These are phyloP conservation scores for Phaffomyces antillensis DNA, from an alignment of 805 yeast genomes.

Conservation along the genomic window DNA sequence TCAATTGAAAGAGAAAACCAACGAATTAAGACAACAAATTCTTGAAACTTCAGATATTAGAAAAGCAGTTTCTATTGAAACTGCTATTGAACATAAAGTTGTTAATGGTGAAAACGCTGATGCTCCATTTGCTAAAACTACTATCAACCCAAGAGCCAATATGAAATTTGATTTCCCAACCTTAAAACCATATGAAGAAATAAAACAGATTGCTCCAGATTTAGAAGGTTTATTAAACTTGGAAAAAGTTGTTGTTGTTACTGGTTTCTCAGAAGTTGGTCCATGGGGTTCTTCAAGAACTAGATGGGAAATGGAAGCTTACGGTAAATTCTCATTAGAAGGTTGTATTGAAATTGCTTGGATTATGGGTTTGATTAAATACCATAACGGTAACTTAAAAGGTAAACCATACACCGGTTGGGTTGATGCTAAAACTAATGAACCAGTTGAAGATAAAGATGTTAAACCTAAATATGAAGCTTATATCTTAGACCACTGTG, in stretches of 20 bases:
- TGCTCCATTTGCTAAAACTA: conserved; percentile 70
- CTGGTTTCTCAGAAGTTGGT: conserved; percentile 98
- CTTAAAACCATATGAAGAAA: conserved; percentile 67
- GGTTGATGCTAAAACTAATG: conserved; percentile 91
- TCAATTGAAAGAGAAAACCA: conserved; percentile 83
- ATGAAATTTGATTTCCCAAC: conserved; percentile 90
- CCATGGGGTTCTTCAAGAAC: conserved; percentile 99
- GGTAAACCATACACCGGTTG: conserved; percentile 93
- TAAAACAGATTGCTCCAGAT: conserved; percentile 62
- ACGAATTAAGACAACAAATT: conserved; percentile 63
- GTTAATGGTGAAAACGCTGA: conserved; percentile 87
- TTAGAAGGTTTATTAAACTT: conserved; percentile 88
- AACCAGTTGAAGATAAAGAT: conserved; percentile 92
- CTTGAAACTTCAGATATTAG: conserved; percentile 86
- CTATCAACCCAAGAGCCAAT: conserved; percentile 90
- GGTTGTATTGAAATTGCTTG: conserved; percentile 99
- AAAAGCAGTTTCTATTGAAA: conserved; percentile 91
- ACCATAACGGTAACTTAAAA: conserved; percentile 85
- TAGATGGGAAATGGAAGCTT: conserved; percentile 98
- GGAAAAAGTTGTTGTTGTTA: conserved; percentile 87
- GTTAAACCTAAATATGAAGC: conserved; percentile 88
- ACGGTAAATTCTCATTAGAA: conserved; percentile 91
- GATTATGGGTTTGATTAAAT: conserved; percentile 97
- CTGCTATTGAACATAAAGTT: conserved; percentile 74
- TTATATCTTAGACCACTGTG: conserved; percentile 84